phyloP scores from a whole-genome alignment of 768 basidiomycete species.

The Rhizopogon roseolus region DNA sequence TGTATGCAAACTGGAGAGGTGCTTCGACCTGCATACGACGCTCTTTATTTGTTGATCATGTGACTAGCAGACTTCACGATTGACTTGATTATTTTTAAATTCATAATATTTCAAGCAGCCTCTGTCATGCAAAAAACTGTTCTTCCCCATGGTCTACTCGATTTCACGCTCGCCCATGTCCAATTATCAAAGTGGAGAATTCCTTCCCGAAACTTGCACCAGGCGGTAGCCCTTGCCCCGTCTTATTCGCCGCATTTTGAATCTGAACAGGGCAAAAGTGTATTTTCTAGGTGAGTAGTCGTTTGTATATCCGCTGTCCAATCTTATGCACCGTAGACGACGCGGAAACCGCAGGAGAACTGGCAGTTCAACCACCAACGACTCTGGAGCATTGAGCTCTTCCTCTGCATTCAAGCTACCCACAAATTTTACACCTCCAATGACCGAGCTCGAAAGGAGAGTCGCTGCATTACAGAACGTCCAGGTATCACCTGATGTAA shows the following conservation, averaged over 20 bases:
- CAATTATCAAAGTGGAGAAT: slow-evolving; percentile 4
- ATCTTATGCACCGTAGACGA: slow-evolving; percentile 1
- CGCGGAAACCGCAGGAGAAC: background rate
- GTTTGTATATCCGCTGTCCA: background rate
- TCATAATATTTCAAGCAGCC: no score
- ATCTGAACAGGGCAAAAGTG: background rate
- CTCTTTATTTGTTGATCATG: no score
- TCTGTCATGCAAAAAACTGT: background rate
- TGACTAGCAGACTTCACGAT: no score
- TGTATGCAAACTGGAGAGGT: no score
- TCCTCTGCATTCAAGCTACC: background rate
- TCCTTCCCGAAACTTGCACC: slow-evolving; percentile 14
- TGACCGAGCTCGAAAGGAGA: background rate
- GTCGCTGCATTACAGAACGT: background rate
- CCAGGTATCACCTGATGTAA: background rate
- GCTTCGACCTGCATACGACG: no score
- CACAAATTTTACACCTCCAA: background rate
- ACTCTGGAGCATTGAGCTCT: background rate
- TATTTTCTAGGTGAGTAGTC: background rate
- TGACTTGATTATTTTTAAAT: no score
- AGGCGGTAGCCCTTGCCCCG: slow-evolving; percentile 8
- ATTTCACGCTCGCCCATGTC: slow-evolving; percentile 1
- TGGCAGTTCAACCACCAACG: background rate
- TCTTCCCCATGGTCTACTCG: slow-evolving; percentile 4
- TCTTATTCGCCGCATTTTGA: background rate